Conservation (phyloP, 371 early-diverging fungal genomes). For the Dipsacomyces acuminosporus region DNA sequence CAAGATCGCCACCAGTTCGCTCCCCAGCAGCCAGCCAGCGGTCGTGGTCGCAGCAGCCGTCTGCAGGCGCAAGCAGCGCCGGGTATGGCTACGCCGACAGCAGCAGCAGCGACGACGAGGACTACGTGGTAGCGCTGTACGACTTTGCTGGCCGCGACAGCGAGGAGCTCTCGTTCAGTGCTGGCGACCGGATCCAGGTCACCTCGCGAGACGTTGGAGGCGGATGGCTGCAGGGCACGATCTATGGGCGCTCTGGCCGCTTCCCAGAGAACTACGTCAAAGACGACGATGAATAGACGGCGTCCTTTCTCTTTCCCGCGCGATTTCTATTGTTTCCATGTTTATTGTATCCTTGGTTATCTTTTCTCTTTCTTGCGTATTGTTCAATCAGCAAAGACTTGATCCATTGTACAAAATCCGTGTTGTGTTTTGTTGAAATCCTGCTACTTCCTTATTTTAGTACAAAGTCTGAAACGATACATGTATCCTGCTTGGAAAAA, state of each 20-base stretch:
- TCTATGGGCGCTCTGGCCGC: conserved; percentile 64
- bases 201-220: conserved; percentile 55
- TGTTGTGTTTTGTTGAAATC: no score
- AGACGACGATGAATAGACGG: conserved; percentile 7
- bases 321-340: no score
- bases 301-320: neutral
- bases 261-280: conserved; percentile 80
- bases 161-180: conserved; percentile 53
- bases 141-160: conserved; percentile 53
- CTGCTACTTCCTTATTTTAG: no score
- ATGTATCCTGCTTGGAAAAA: no score
- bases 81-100: neutral
- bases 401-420: no score
- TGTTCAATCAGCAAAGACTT: no score
- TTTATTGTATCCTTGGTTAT: no score
- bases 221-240: conserved; percentile 73
- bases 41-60: neutral
- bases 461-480: no score
- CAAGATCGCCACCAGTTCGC: neutral
- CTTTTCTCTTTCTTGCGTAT: no score
- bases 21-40: neutral
- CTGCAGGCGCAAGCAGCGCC: neutral
- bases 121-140: conserved; percentile 50
- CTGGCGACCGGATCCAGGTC: conserved; percentile 58
- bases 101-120: conserved; percentile 1